Percentiles rank a stretch among this genome's conserved stretches.
phyloP scores from a whole-genome alignment of 2,329 filamentous ascomycete species.

The Diaporthe longicolla region DNA sequence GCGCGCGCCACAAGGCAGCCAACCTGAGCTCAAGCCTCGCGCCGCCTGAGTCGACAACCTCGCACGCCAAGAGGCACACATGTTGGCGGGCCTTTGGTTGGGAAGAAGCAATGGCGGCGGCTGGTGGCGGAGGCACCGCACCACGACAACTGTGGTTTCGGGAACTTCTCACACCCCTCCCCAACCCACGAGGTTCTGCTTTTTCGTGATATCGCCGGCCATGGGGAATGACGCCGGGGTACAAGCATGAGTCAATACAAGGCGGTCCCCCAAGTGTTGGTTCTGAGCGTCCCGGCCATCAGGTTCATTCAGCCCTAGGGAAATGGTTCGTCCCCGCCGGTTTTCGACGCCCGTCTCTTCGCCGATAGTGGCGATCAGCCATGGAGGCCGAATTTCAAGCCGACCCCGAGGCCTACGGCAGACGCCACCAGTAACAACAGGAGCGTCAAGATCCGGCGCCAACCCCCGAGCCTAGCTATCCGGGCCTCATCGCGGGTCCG shows the following conservation, averaged over 20 bases:
- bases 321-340: background rate
- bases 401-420: conserved; percentile 57
- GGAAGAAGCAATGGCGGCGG: background rate
- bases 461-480: conserved; percentile 49
- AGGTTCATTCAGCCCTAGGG: background rate
- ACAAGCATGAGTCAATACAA: background rate
- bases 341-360: background rate
- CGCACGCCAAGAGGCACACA: background rate
- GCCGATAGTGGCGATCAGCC: background rate
- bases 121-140: background rate
- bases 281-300: background rate
- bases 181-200: background rate
- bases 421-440: conserved; percentile 51
- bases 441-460: conserved; percentile 53
- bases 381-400: conserved; percentile 46
- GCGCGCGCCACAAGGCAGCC: background rate
- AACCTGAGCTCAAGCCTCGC: background rate
- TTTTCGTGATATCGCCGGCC: background rate
- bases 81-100: background rate
- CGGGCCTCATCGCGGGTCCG: conserved; percentile 41
- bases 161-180: background rate
- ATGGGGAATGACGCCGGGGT: background rate
- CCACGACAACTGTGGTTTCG: background rate
- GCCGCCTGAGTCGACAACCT: background rate
- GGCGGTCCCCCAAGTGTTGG: background rate